A percentile compares a stretch with the other conserved stretches of the same genome.
Conservation (phyloP, 371 early-diverging fungal genomes). For the Quaeritorhiza haematococci region DNA sequence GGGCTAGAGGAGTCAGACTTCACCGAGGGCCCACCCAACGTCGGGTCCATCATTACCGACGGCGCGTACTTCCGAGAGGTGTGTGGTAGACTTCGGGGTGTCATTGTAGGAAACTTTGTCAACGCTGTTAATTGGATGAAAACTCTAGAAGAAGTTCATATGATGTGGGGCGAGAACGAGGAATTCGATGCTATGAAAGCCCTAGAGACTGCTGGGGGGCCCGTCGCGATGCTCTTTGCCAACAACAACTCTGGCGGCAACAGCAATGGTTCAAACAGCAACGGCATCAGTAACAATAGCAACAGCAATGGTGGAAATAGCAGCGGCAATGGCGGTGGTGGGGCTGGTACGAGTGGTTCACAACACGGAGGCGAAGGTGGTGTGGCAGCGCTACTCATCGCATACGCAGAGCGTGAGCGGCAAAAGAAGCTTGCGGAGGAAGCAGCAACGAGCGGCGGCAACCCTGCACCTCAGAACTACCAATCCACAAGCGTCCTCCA, state of each 20-base stretch:
- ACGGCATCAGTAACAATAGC: background rate
- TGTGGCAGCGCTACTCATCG: too few species aligned
- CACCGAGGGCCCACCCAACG: constrained; percentile 40
- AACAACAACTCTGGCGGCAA: background rate
- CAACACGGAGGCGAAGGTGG: too few species aligned
- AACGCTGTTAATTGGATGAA: constrained; percentile 42
- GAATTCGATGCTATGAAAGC: constrained; percentile 27
- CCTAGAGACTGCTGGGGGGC: constrained; percentile 29
- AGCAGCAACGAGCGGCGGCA: too few species aligned
- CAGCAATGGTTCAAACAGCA: background rate
- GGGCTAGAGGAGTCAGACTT: constrained; percentile 46
- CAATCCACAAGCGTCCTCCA: background rate
- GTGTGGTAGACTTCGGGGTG: constrained; percentile 49
- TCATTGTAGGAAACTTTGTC: constrained; percentile 42
- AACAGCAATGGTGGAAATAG: background rate
- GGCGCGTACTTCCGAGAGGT: constrained; percentile 45
- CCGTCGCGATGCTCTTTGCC: constrained; percentile 26
- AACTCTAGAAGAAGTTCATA: constrained; percentile 35
- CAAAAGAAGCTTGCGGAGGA: too few species aligned
- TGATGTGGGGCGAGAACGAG: constrained; percentile 48
- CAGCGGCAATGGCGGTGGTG: too few species aligned
- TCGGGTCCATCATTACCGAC: constrained; percentile 39
- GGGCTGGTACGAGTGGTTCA: too few species aligned
- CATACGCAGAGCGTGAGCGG: too few species aligned
- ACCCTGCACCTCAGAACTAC: too few species aligned